A percentile compares a stretch with the other conserved stretches of the same genome.
Conservation (phyloP, 495 filamentous ascomycete genomes). For the Trichoderma orchidacearum region DNA sequence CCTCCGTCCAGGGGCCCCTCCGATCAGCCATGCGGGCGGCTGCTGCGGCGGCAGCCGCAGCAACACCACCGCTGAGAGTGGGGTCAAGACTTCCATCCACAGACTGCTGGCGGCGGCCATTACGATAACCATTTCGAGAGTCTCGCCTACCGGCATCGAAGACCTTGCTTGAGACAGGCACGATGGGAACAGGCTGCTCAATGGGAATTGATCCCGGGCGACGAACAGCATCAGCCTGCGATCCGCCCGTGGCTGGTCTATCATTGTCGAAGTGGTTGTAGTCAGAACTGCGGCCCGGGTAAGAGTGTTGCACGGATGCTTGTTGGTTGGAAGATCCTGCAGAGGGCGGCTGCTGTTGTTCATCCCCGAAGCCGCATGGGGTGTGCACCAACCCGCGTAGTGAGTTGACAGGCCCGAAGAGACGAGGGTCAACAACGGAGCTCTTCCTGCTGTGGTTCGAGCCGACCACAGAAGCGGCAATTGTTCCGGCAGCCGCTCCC, state of each 20-base stretch:
- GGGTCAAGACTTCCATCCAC: slow-evolving; percentile 17
- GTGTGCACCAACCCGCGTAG: slow-evolving; percentile 33
- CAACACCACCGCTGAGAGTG: slow-evolving; percentile 32
- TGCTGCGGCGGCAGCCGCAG: slow-evolving; percentile 28
- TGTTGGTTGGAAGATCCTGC: too few species aligned
- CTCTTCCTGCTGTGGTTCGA: slow-evolving; percentile 21
- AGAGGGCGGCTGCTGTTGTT: background rate
- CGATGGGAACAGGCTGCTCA: slow-evolving; percentile 31
- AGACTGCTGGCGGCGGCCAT: slow-evolving; percentile 13
- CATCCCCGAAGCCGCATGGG: slow-evolving; percentile 34
- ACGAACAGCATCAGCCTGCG: slow-evolving; percentile 1
- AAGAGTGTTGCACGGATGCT: too few species aligned
- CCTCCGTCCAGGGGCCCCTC: slow-evolving; percentile 10
- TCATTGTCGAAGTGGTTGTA: slow-evolving; percentile 38
- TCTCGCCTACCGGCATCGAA: slow-evolving; percentile 22
- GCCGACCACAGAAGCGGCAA: slow-evolving; percentile 5
- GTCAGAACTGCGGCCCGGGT: slow-evolving; percentile 47
- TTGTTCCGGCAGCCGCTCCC: slow-evolving; percentile 5
- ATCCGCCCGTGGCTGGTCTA: background rate
- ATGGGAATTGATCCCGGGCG: slow-evolving; percentile 24
- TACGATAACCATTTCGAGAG: slow-evolving; percentile 13
- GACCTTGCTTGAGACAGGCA: slow-evolving; percentile 25
- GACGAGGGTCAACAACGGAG: slow-evolving; percentile 35
- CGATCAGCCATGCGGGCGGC: slow-evolving; percentile 27
- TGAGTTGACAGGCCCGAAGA: slow-evolving; percentile 41